phyloP scores from a whole-genome alignment of 2,329 filamentous ascomycete genomes.

The Bipolaris bicolor region DNA sequence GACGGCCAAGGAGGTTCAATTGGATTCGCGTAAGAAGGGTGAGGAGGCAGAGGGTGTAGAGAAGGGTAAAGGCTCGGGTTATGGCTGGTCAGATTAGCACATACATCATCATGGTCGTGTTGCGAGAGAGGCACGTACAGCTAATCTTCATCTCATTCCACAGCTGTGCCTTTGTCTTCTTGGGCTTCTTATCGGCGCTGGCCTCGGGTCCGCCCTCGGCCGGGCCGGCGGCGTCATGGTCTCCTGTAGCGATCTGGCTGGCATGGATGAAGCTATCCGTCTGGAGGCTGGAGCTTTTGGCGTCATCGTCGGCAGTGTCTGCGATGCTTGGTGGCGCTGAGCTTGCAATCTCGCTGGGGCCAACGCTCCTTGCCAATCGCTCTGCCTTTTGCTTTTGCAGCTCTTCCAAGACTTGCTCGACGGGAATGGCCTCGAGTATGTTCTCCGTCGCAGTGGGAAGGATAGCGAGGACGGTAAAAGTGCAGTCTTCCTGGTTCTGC shows the following conservation, averaged over 20 bases:
- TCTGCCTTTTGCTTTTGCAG: constrained; percentile 91
- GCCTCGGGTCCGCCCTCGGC: constrained; percentile 48
- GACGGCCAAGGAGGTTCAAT: constrained; percentile 91
- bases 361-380: constrained; percentile 65
- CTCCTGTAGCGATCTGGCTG: constrained; percentile 68
- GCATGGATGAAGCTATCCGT: constrained; percentile 85
- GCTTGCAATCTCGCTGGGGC: constrained; percentile 62
- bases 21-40: constrained; percentile 93
- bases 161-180: constrained; percentile 87
- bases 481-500: constrained; percentile 99
- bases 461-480: constrained; percentile 94
- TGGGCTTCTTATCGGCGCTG: constrained; percentile 58
- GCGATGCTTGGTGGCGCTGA: constrained; percentile 71
- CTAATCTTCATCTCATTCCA: constrained; percentile 98
- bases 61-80: constrained; percentile 85
- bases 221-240: constrained; percentile 54
- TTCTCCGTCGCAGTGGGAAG: constrained; percentile 90
- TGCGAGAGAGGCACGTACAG: constrained; percentile 63
- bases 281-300: constrained; percentile 74
- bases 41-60: constrained; percentile 89
- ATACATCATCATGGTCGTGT: constrained; percentile 21
- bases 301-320: constrained; percentile 71
- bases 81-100: constrained; percentile 65
- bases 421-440: constrained; percentile 84
- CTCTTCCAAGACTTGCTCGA: constrained; percentile 90